Evolutionary conservation across 768 basidiomycete species (phyloP).

Genomic region (Coprinopsis strossmayeri): DNA sequence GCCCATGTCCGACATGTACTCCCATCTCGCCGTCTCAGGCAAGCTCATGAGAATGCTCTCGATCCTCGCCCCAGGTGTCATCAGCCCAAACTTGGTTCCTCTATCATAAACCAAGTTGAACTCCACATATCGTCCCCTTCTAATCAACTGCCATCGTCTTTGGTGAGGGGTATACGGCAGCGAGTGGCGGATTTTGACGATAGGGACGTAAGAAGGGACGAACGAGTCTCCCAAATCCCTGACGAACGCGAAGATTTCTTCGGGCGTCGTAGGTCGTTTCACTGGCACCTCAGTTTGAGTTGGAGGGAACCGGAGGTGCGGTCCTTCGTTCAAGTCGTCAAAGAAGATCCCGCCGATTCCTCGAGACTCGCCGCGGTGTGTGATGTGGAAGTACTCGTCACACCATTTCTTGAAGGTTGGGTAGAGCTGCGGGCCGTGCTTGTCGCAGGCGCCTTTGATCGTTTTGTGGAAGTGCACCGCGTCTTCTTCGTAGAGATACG

Average conservation of each 20-base stretch:
- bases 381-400: constrained; percentile 94
- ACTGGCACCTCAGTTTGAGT: constrained; percentile 19
- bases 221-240: constrained; percentile 72
- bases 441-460: constrained; percentile 69
- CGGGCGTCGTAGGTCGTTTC: constrained; percentile 47
- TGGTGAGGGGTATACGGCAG: constrained; percentile 57
- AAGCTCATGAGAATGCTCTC: constrained; percentile 90
- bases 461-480: constrained; percentile 80
- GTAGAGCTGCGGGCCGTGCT: constrained; percentile 63
- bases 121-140: constrained; percentile 92
- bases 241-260: constrained; percentile 75
- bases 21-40: constrained; percentile 85
- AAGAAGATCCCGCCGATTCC: constrained; percentile 96
- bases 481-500: constrained; percentile 87
- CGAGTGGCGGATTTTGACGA: constrained; percentile 53
- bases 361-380: constrained; percentile 79
- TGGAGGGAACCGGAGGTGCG: constrained; percentile 55
- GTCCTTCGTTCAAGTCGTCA: constrained; percentile 75
- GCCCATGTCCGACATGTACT: constrained; percentile 79
- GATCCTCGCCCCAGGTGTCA: constrained; percentile 79
- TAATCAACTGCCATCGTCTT: constrained; percentile 88
- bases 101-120: constrained; percentile 87
- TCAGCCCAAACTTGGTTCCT: constrained; percentile 82
- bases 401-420: constrained; percentile 90
- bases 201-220: constrained; percentile 85